A percentile compares a stretch with the other conserved stretches of the same genome.
phyloP scores from a whole-genome alignment of 2,329 filamentous ascomycete species.

The Fonsecaea multimorphosa region DNA sequence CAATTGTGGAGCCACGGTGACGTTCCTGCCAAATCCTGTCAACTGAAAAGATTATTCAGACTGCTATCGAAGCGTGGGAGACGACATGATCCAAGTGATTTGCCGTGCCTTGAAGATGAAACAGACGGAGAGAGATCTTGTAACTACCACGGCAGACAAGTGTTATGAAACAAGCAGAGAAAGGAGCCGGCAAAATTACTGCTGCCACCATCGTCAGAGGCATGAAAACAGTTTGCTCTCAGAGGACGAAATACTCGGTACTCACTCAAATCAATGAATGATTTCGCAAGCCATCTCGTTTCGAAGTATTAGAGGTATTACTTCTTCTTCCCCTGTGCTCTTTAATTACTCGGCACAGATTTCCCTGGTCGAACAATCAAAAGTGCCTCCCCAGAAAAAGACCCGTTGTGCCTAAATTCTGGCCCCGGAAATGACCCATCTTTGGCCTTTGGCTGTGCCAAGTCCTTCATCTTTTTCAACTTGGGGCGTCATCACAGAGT shows the following conservation, averaged over 20 bases:
- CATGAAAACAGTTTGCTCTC: background rate
- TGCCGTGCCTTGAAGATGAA: background rate
- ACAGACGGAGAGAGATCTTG: background rate
- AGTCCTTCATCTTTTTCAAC: too few species aligned
- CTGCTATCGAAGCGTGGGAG: too few species aligned
- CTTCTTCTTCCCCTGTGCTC: too few species aligned
- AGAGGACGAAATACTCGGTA: background rate
- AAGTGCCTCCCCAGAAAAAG: background rate
- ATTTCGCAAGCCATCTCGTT: background rate
- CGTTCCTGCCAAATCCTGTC: background rate
- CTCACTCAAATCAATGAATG: background rate
- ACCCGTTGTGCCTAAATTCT: background rate
- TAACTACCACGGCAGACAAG: background rate
- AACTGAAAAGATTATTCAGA: background rate
- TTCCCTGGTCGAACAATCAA: too few species aligned
- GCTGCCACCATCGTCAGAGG: background rate
- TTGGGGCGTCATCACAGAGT: background rate
- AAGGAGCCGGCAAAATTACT: background rate
- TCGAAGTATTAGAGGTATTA: too few species aligned
- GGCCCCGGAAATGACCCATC: slow-evolving; percentile 15
- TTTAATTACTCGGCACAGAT: too few species aligned
- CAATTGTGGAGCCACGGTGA: slow-evolving; percentile 6
- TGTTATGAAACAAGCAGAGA: background rate
- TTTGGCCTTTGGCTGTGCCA: too few species aligned
- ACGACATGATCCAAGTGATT: background rate